Conservation (phyloP, 768 basidiomycete species). For the Agaricus sinodeliciosus region DNA sequence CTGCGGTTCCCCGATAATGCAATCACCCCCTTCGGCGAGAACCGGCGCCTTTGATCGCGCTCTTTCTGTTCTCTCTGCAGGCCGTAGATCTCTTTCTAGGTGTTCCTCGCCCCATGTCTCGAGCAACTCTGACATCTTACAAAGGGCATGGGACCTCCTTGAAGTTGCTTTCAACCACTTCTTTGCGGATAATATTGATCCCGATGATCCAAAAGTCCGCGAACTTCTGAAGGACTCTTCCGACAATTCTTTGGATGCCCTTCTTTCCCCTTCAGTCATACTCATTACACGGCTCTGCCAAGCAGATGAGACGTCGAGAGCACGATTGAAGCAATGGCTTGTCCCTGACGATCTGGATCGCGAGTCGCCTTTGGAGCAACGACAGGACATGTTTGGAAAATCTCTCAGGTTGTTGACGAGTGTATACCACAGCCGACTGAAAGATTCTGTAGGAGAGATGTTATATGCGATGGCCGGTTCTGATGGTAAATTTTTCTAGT, state of each 20-base stretch:
- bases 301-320: slow-evolving; percentile 52
- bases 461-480: slow-evolving; percentile 78
- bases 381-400: slow-evolving; percentile 70
- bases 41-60: slow-evolving; percentile 52
- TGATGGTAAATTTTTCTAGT: slow-evolving; percentile 38
- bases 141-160: slow-evolving; percentile 62
- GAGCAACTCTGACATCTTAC: slow-evolving; percentile 42
- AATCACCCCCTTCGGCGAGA: slow-evolving; percentile 27
- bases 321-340: slow-evolving; percentile 57
- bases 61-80: slow-evolving; percentile 44
- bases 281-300: slow-evolving; percentile 67
- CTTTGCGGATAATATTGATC: slow-evolving; percentile 57
- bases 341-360: slow-evolving; percentile 80
- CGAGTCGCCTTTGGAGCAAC: slow-evolving; percentile 63
- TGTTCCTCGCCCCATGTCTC: slow-evolving; percentile 35
- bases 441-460: slow-evolving; percentile 81
- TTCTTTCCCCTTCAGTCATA: slow-evolving; percentile 68
- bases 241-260: slow-evolving; percentile 66
- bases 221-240: slow-evolving; percentile 41
- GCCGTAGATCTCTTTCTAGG: slow-evolving; percentile 44
- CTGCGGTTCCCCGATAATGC: slow-evolving; percentile 31
- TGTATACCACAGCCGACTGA: slow-evolving; percentile 66
- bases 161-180: slow-evolving; percentile 54
- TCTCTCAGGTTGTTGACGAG: slow-evolving; percentile 71
- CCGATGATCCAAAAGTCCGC: slow-evolving; percentile 59